Conservation (phyloP, 306 rosid genomes). For the Luffa acutangula region DNA sequence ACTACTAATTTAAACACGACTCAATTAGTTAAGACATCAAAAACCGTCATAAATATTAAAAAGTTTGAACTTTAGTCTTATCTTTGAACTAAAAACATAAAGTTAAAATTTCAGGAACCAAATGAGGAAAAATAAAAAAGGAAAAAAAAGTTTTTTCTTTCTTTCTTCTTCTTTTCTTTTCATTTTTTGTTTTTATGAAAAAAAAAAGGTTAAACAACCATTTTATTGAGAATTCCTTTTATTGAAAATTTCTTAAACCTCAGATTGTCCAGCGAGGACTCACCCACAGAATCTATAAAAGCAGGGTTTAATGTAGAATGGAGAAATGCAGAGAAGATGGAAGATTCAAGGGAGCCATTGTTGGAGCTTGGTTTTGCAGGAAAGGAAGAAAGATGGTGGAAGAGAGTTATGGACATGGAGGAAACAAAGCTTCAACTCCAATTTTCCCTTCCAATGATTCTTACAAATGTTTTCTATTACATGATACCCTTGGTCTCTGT, state of each 20-base stretch:
- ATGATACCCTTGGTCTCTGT: constrained; percentile 48
- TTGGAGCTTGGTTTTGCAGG: constrained; percentile 2
- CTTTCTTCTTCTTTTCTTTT: too few relatives aligned
- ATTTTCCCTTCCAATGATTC: constrained; percentile 57
- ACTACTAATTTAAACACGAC: too few relatives aligned
- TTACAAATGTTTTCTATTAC: constrained; percentile 51
- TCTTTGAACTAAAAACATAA: too few relatives aligned
- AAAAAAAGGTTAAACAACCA: too few relatives aligned
- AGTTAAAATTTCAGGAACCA: too few relatives aligned
- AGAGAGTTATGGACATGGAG: constrained; percentile 35
- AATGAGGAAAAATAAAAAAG: too few relatives aligned
- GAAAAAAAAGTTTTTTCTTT: too few relatives aligned
- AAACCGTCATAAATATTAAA: too few relatives aligned
- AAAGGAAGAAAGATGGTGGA: constrained; percentile 31
- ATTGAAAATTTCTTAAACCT: neutral
- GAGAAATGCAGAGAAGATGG: constrained; percentile 1
- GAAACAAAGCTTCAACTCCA: constrained; percentile 52
- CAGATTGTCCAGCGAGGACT: neutral
- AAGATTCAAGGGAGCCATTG: constrained; percentile 10
- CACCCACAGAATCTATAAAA: neutral
- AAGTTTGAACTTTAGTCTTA: too few relatives aligned
- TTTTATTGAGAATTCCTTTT: neutral
- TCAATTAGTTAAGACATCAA: too few relatives aligned
- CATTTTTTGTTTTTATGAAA: too few relatives aligned
- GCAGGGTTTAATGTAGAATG: neutral